Base-by-base conservation (phyloP, 2,329 filamentous ascomycete species). In the Penicillium freii region DNA sequence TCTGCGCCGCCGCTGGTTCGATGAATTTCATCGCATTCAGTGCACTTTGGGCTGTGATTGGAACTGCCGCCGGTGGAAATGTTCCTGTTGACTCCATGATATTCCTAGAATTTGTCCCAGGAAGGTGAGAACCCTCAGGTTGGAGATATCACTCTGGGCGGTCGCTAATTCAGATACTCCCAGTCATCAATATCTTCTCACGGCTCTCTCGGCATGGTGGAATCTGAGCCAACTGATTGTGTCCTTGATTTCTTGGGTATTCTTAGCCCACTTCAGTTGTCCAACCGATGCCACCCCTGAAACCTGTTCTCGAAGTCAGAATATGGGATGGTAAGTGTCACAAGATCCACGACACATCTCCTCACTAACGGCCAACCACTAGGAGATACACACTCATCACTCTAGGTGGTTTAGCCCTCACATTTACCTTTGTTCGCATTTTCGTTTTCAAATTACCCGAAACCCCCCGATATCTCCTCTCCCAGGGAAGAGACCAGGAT, bases 201-300 rank as follows among this genome's bases (percentile, higher is more conserved):
- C 66, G 1, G 74, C 76, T 8, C 67, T 82, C 13, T 79, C 79
- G 0, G 73, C 70, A 1, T 81, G 79, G 78, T 81, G 78, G 79
- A 78, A 78, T 34, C 42, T 81, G 13, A 78, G 79, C 4, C 78
- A 81, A 60, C 70, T 79, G 1, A 60, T 70, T 6, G 66, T 70
- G 1, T 70, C 67, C 1, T 43, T 71, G 7, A 27, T 71, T 11
- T 63, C 68, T 17, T 71, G 69, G 69, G 69, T 66, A 1, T 71
- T 69, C 34, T 40, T 71, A 10, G 65, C 69, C n/a, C 69, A 69
- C 38, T 71, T 63, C 36, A 65, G 59, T 47, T 71, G 69, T 31
- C 60, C 67, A 10, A 66, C 66, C 0, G 61, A 68, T 40, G 54
- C 64, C 1, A 67, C 65, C 1, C 62, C 66, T 0, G 64, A 57